Conservation (phyloP, 176 grass and related monocot genomes). For the Melocanna baccifera region DNA sequence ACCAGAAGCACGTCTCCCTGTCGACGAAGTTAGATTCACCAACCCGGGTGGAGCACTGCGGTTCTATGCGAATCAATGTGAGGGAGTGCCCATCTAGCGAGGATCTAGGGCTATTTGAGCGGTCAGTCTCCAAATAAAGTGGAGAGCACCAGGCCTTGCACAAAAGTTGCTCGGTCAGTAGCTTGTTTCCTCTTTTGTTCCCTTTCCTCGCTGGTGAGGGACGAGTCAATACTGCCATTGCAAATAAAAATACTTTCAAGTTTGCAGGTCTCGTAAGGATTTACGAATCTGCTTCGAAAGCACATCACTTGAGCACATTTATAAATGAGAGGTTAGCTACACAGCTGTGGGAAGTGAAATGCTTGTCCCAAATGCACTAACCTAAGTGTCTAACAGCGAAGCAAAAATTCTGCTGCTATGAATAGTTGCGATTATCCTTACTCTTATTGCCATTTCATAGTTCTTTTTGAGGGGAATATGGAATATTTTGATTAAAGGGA, state of each 20-base stretch:
- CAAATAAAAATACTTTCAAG: slow-evolving; percentile 1
- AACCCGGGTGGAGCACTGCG: background rate
- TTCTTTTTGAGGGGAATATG: background rate
- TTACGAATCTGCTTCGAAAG: background rate
- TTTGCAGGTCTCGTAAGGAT: background rate
- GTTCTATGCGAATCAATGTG: slow-evolving; percentile 4
- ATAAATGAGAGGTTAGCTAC: background rate
- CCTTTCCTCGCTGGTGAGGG: slow-evolving; percentile 82
- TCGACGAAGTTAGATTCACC: slow-evolving; percentile 12
- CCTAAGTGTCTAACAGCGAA: background rate
- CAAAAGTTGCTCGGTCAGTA: slow-evolving; percentile 68
- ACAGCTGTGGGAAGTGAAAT: background rate
- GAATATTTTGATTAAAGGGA: background rate
- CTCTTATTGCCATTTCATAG: background rate
- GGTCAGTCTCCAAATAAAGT: slow-evolving; percentile 76
- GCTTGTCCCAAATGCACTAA: background rate
- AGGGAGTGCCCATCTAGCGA: slow-evolving; percentile 25
- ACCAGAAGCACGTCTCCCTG: slow-evolving; percentile 5
- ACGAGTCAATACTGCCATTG: slow-evolving; percentile 62
- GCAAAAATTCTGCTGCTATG: background rate
- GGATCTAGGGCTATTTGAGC: slow-evolving; percentile 9
- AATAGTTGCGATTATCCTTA: background rate
- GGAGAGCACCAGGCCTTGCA: slow-evolving; percentile 68
- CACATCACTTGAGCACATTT: background rate
- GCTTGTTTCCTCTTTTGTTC: slow-evolving; percentile 91